Evolutionary conservation across 768 basidiomycete genomes (phyloP), one percentile per base, ranked within the genome.

Genomic region (Leccinum variicolor): DNA sequence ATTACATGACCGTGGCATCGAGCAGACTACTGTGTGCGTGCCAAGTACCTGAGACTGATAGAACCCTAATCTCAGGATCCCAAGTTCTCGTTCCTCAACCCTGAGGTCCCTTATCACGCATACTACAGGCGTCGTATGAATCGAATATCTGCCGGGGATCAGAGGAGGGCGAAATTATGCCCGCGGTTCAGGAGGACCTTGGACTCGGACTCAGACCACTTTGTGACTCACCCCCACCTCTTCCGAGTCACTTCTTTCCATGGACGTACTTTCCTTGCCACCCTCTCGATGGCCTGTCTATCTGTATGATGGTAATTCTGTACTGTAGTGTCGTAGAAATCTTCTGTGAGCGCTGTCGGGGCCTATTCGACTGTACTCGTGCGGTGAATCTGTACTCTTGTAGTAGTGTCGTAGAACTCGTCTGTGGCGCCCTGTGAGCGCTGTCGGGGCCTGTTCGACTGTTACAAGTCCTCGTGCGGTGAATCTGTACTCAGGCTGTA

Each of bases 21-120:
- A 51, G 53, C 60, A 25, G 25, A 25, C 56, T 59, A 54, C 36
- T 25, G 25, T 43, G 15, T 55, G 57, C 9, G 48, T 53, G 46
- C 21, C 6, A 50, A 45, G 47, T 52, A 50, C 51, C 61, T 17
- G 15, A n/a, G 21, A 10, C 34, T 47, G 56, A 68, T 66, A 66
- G 25, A 4, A 25, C 25, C 25, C 25, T 25, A 25, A 25, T 25
- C 25, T 76, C 83, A 86, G 63, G 96, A 98, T 79, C 93, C 94
- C 56, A 96, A 97, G 77, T 99, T 98, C 81, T 93, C 95, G 57
- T 99, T 99, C 80, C 84, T 99, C 73, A 96, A 96, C 78, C 88
- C 92, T 60, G 84, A 85, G 50, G 97, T 98, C 80, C 93, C 97
- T 63, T 99, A 97, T 78, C 93, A 98, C 86, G 92, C 92, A 59